These are phyloP conservation scores for Diaporthe sp. DNA, from an alignment of 2,329 filamentous ascomycete genomes.

Conservation along the genomic window DNA sequence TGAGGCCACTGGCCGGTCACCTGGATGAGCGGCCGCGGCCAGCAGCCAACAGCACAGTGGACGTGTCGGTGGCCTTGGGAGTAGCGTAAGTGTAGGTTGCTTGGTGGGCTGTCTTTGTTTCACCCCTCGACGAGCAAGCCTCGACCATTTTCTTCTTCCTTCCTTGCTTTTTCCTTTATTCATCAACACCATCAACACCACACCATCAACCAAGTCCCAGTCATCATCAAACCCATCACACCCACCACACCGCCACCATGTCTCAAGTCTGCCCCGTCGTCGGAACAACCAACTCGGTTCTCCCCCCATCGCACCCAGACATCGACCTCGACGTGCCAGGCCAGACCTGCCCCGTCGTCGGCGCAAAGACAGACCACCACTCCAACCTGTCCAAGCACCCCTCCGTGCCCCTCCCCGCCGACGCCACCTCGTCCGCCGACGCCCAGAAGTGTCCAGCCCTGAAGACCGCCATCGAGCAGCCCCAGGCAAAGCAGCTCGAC, in stretches of 20 bases:
- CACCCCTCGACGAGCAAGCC: neutral
- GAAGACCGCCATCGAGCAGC: slow-evolving; percentile 46
- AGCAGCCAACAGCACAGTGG: neutral
- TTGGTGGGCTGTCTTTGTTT: slow-evolving; percentile 16
- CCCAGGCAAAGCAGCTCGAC: slow-evolving; percentile 52
- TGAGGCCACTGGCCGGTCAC: slow-evolving; percentile 1
- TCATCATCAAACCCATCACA: neutral
- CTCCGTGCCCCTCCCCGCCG: slow-evolving; percentile 43
- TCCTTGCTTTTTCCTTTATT: neutral
- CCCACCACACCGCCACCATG: slow-evolving; percentile 34
- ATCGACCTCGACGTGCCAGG: slow-evolving; percentile 53
- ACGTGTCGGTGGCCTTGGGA: no score
- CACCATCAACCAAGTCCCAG: neutral
- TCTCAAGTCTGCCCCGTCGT: slow-evolving; percentile 52
- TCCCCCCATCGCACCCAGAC: slow-evolving; percentile 52
- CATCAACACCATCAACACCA: neutral
- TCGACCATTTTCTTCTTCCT: neutral
- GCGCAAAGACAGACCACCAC: slow-evolving; percentile 54
- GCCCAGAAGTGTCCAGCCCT: slow-evolving; percentile 52
- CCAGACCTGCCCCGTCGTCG: slow-evolving; percentile 53
- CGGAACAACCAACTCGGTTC: slow-evolving; percentile 53
- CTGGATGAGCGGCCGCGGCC: neutral
- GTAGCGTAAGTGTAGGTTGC: neutral
- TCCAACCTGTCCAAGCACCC: slow-evolving; percentile 52
- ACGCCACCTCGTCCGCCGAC: slow-evolving; percentile 43